Evolutionary conservation across 1,139 yeast species (phyloP).

Genomic region (Scheffersomyces insectosa): DNA sequence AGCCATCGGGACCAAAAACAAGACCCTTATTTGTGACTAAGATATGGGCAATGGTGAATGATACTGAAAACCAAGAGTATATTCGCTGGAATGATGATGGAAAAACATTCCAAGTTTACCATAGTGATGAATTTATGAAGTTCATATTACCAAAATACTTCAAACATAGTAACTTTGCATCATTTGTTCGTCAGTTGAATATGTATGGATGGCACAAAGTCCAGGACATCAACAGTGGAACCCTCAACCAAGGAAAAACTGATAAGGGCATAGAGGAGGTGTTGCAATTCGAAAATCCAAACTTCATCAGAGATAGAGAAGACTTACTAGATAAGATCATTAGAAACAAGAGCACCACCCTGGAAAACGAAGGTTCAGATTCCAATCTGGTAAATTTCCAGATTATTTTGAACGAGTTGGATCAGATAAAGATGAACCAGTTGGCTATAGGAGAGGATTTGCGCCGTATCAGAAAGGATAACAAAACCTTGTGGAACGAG

Average conservation of each 20-base stretch:
- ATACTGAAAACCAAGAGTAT: conserved; percentile 61
- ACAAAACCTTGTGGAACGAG: conserved; percentile 89
- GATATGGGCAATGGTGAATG: conserved; percentile 94
- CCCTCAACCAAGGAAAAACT: conserved; percentile 58
- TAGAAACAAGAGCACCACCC: conserved; percentile 38
- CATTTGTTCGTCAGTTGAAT: conserved; percentile 84
- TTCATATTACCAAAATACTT: conserved; percentile 83
- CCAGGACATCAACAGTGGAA: conserved; percentile 71
- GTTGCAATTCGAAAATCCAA: conserved; percentile 84
- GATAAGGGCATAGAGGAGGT: conserved; percentile 46
- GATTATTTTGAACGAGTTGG: conserved; percentile 68
- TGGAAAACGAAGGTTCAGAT: conserved; percentile 7
- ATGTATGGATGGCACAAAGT: conserved; percentile 99
- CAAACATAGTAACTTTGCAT: conserved; percentile 82
- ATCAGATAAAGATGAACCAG: conserved; percentile 75
- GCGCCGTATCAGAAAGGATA: conserved; percentile 79
- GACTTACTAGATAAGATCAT: conserved; percentile 73
- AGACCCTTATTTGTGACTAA: conserved; percentile 90
- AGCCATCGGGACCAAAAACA: conserved; percentile 36
- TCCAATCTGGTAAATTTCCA: conserved; percentile 46
- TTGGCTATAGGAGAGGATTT: conserved; percentile 80
- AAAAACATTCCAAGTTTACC: conserved; percentile 76
- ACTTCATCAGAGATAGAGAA: conserved; percentile 68
- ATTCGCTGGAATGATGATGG: conserved; percentile 90
- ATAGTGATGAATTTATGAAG: conserved; percentile 85